These are phyloP conservation scores for Dictyostelium capitatum DNA, from an alignment of 78 protist species.

Conservation along the genomic window DNA sequence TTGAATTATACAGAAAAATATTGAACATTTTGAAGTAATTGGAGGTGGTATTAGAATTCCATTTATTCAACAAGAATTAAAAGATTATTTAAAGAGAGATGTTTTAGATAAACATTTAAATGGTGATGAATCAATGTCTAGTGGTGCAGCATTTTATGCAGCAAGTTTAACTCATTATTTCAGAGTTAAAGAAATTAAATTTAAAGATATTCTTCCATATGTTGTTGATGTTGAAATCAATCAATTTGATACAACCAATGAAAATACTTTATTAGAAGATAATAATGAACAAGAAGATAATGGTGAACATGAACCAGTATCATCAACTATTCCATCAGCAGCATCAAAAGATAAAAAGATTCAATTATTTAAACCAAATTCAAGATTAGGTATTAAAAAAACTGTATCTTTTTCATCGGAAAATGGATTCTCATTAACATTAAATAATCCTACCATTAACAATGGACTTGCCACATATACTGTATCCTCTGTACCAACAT, in stretches of 20 bases:
- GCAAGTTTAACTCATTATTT: conserved; percentile 59
- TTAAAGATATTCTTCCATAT: conserved; percentile 81
- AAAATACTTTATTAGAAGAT: not conserved
- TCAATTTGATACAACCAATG: too few species aligned
- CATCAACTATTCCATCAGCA: not conserved
- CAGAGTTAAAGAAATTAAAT: conserved; percentile 91
- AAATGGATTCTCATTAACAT: not conserved
- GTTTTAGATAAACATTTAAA: conserved; percentile 85
- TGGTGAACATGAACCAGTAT: not conserved
- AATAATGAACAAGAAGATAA: not conserved
- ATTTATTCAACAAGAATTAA: conserved; percentile 58
- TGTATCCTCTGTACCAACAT: conserved; percentile 10
- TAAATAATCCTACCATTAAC: conserved; percentile 30
- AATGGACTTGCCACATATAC: conserved; percentile 26
- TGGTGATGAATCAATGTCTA: conserved; percentile 89
- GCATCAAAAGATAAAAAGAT: conserved; percentile 10
- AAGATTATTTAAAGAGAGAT: conserved; percentile 52
- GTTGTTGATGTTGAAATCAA: conserved; percentile 19
- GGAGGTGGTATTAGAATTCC: conserved; percentile 81
- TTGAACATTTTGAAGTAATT: conserved; percentile 52
- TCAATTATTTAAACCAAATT: conserved; percentile 40
- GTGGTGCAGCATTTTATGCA: conserved; percentile 88
- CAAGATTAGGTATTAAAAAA: conserved; percentile 51
- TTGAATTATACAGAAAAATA: not conserved
- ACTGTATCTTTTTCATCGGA: conserved; percentile 52